phyloP scores from a whole-genome alignment of 352 stramenopile species.

The Phytophthora colocasiae region DNA sequence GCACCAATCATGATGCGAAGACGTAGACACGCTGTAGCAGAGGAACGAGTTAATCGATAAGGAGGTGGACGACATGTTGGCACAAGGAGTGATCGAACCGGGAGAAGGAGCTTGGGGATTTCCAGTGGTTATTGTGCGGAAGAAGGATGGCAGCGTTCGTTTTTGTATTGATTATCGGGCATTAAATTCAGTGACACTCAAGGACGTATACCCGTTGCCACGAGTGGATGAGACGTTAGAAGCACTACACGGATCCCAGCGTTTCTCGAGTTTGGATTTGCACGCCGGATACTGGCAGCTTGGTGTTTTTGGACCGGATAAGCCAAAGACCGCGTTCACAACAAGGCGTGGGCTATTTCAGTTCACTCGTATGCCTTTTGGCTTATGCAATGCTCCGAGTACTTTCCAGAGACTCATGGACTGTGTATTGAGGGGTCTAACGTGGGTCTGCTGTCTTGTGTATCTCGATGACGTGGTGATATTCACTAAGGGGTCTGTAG shows the following conservation, averaged over 20 bases:
- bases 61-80: slow-evolving; percentile 26
- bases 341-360: slow-evolving; percentile 22
- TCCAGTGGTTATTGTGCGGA: slow-evolving; percentile 22
- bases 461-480: slow-evolving; percentile 39
- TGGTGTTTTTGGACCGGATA: slow-evolving; percentile 6
- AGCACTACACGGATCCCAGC: no score
- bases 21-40: not conserved
- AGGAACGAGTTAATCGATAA: slow-evolving; percentile 24
- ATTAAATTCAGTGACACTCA: slow-evolving; percentile 13
- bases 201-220: slow-evolving; percentile 15
- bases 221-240: no score
- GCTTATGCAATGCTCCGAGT: slow-evolving; percentile 23
- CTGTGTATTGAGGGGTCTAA: slow-evolving; percentile 23
- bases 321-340: slow-evolving; percentile 26
- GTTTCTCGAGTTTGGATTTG: no score
- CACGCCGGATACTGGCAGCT: no score
- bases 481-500: slow-evolving; percentile 23
- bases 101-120: slow-evolving; percentile 28
- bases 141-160: slow-evolving; percentile 10
- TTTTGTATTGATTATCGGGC: slow-evolving; percentile 38
- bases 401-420: slow-evolving; percentile 42
- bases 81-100: slow-evolving; percentile 17
- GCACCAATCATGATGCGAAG: slow-evolving; percentile 21
- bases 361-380: slow-evolving; percentile 32
- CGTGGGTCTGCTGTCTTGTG: slow-evolving; percentile 28